A percentile compares a stretch with the other conserved stretches of the same genome.
Conservation (phyloP, 768 basidiomycete genomes). For the Phaffia tasmanica region DNA sequence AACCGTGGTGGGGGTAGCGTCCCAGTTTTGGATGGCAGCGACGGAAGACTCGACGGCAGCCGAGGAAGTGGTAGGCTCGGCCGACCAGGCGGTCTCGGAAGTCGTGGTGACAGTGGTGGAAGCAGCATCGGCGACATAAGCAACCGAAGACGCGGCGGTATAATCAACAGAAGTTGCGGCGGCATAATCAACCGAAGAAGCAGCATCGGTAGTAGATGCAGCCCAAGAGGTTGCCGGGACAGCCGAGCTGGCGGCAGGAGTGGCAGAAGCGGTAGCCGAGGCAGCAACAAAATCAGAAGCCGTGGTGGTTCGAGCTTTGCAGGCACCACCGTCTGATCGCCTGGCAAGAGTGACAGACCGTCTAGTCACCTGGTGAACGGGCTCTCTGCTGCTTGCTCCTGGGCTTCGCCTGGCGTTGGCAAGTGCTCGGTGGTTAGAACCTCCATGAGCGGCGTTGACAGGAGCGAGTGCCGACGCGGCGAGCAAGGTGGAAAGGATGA, state of each 20-base stretch:
- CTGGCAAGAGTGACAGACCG: constrained; percentile 5
- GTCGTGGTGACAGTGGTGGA: constrained; percentile 14
- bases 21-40: background rate
- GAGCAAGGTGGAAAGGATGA: constrained; percentile 8
- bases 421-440: constrained; percentile 12
- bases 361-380: background rate
- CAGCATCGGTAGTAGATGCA: constrained; percentile 5
- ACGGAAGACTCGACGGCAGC: background rate
- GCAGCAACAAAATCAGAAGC: too few species aligned
- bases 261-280: background rate
- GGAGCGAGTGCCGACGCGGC: constrained; percentile 11
- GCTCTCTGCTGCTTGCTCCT: constrained; percentile 8
- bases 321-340: constrained; percentile 19
- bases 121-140: constrained; percentile 4
- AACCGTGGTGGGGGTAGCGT: background rate
- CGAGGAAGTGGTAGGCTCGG: background rate
- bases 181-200: background rate
- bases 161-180: constrained; percentile 5
- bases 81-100: background rate
- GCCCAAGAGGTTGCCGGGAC: background rate
- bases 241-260: background rate
- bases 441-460: constrained; percentile 2
- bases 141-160: background rate
- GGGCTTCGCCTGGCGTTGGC: constrained; percentile 18
- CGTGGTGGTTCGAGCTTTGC: constrained; percentile 7